Percentiles rank a stretch among this genome's conserved stretches.
phyloP scores from a whole-genome alignment of 192 early-diverging fungal genomes.

The Umbelopsis sp. region DNA sequence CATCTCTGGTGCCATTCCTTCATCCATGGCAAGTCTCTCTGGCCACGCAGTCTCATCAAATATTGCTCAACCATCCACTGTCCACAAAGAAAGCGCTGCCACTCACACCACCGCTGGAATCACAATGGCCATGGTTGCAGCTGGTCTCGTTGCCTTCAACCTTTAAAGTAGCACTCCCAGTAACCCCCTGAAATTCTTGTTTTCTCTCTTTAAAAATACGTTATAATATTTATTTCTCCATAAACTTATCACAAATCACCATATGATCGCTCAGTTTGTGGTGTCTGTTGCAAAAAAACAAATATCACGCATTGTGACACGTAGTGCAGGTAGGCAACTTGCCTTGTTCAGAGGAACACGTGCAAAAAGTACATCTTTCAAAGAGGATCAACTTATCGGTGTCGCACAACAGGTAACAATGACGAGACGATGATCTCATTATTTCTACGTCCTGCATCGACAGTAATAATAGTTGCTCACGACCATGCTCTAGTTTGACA shows the following conservation, averaged over 20 bases:
- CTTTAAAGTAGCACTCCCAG: too few relatives aligned
- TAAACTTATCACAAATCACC: neutral
- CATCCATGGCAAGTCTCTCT: too few relatives aligned
- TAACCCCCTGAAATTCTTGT: too few relatives aligned
- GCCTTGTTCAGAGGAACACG: neutral
- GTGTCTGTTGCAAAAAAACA: neutral
- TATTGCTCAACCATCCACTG: too few relatives aligned
- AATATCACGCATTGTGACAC: constrained; percentile 18
- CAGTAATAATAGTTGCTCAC: neutral
- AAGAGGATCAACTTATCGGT: neutral
- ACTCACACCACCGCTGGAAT: too few relatives aligned
- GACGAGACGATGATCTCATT: constrained; percentile 16
- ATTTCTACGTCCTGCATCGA: neutral
- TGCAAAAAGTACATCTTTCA: neutral
- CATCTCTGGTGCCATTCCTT: too few relatives aligned
- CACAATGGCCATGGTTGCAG: too few relatives aligned
- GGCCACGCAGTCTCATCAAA: too few relatives aligned
- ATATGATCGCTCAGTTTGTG: neutral
- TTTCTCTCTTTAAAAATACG: too few relatives aligned
- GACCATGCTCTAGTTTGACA: too few relatives aligned
- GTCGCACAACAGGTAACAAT: constrained; percentile 8
- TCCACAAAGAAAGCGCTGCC: too few relatives aligned
- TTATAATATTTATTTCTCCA: constrained; percentile 2
- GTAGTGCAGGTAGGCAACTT: neutral
- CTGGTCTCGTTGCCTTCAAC: too few relatives aligned